phyloP scores from a whole-genome alignment of 306 rosid genomes.

The Sophora flavescens region DNA sequence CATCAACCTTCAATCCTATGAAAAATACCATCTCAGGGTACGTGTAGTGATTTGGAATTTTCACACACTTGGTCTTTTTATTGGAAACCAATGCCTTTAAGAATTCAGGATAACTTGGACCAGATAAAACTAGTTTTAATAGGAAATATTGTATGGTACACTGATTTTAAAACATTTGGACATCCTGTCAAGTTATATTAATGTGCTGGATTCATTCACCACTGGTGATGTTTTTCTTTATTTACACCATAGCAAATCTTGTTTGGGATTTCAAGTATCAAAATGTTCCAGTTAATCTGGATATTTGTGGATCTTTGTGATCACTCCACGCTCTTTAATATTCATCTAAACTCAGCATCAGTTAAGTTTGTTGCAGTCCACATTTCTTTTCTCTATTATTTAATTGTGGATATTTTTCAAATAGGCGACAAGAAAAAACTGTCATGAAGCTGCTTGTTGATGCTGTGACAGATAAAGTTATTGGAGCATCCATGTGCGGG shows the following conservation, averaged over 20 bases:
- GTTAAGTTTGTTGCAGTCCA: conserved; percentile 15
- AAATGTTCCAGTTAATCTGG: conserved; percentile 18
- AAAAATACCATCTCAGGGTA: conserved; percentile 98
- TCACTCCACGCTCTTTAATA: conserved; percentile 24
- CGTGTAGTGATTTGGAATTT: conserved; percentile 44
- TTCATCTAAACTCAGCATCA: neutral
- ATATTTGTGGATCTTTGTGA: conserved; percentile 7
- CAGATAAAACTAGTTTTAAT: conserved; percentile 7
- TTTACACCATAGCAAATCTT: neutral
- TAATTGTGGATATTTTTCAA: conserved; percentile 40
- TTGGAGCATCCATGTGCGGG: conserved; percentile 96
- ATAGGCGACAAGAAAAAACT: conserved; percentile 93
- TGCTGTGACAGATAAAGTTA: conserved; percentile 82
- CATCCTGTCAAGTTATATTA: conserved; percentile 6
- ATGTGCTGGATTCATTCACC: conserved; percentile 7
- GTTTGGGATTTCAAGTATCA: conserved; percentile 9
- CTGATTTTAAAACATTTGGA: conserved; percentile 1
- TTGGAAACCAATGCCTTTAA: conserved; percentile 6
- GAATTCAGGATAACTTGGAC: conserved; percentile 39
- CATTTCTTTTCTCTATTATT: neutral
- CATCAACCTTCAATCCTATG: conserved; percentile 94
- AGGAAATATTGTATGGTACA: neutral
- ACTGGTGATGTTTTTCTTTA: conserved; percentile 2
- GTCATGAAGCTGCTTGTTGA: conserved; percentile 95
- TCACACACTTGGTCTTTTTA: conserved; percentile 31